Percentiles rank a stretch among this genome's conserved stretches.
Evolutionary conservation across 768 basidiomycete genomes (phyloP).

Genomic region (Trametopsis cervina): DNA sequence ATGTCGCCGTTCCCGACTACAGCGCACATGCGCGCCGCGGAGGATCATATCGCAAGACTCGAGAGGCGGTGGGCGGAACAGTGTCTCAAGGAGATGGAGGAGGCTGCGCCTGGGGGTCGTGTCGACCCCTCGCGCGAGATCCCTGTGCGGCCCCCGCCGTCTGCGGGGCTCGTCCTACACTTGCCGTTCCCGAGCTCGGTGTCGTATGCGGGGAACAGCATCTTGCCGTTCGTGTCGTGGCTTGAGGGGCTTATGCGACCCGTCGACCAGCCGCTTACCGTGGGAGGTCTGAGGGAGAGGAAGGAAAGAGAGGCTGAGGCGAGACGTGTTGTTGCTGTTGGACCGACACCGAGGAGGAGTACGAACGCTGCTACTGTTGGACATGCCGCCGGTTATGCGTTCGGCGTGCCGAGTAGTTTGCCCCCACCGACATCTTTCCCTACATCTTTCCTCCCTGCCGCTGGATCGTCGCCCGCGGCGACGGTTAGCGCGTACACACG

Average conservation of each 20-base stretch:
- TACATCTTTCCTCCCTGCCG: constrained; percentile 19
- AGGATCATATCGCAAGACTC: constrained; percentile 64
- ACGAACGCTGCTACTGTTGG: constrained; percentile 12
- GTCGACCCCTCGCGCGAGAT: constrained; percentile 23
- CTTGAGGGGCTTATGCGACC: constrained; percentile 61
- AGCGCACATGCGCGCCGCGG: constrained; percentile 61
- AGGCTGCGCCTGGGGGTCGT: constrained; percentile 7
- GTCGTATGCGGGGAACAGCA: constrained; percentile 38
- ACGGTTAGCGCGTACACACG: constrained; percentile 17
- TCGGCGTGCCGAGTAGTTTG: constrained; percentile 15
- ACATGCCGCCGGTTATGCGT: constrained; percentile 1
- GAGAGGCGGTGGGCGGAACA: constrained; percentile 61
- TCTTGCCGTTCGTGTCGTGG: constrained; percentile 62
- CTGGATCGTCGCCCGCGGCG: constrained; percentile 4
- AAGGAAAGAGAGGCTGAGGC: constrained; percentile 7
- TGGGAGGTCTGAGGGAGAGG: constrained; percentile 10
- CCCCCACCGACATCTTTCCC: constrained; percentile 23
- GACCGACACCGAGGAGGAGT: constrained; percentile 3
- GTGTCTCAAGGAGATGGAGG: constrained; percentile 22
- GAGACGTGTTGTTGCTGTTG: background rate
- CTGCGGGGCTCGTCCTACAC: constrained; percentile 66
- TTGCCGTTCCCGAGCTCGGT: constrained; percentile 71
- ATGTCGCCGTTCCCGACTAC: constrained; percentile 66
- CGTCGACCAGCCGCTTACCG: constrained; percentile 19
- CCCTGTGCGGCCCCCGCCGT: constrained; percentile 62